Evolutionary conservation across 163 green algal species (phyloP).

Genomic region (Coccomyxa subellipsoidea): DNA sequence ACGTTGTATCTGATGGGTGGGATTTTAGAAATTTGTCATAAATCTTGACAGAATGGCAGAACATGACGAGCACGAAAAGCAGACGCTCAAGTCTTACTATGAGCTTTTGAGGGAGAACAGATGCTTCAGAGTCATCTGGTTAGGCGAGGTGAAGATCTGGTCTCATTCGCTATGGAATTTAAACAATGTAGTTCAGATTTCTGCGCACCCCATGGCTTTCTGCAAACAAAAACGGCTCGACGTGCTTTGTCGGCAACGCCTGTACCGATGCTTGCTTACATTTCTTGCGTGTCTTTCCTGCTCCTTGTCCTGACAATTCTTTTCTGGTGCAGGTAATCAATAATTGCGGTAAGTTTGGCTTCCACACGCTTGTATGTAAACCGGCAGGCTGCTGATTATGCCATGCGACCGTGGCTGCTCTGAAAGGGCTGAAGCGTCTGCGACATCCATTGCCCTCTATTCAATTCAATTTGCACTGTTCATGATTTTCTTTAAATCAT

Average conservation of each 20-base stretch:
- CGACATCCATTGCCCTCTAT: too few species aligned
- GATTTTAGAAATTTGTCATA: too few species aligned
- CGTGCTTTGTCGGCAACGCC: not conserved
- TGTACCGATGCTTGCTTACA: not conserved
- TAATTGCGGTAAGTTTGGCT: not conserved
- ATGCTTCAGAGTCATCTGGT: conserved; percentile 20
- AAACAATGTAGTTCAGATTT: too few species aligned
- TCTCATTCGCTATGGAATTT: too few species aligned
- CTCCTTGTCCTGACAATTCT: not conserved
- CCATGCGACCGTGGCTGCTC: not conserved
- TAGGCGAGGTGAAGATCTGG: conserved; percentile 19
- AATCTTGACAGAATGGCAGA: not conserved
- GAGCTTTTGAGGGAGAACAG: conserved; percentile 15
- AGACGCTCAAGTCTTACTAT: conserved; percentile 14
- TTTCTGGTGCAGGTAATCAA: not conserved
- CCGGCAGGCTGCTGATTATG: not conserved
- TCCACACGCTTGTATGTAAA: not conserved
- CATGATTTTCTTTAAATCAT: too few species aligned
- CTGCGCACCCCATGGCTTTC: too few species aligned
- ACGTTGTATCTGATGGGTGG: too few species aligned
- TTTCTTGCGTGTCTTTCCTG: not conserved
- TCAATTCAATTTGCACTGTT: too few species aligned
- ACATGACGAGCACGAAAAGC: not conserved
- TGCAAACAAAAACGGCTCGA: not conserved
- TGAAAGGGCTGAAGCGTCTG: too few species aligned